phyloP scores from a whole-genome alignment of 192 early-diverging fungal genomes.

The Backusella morwellensis region DNA sequence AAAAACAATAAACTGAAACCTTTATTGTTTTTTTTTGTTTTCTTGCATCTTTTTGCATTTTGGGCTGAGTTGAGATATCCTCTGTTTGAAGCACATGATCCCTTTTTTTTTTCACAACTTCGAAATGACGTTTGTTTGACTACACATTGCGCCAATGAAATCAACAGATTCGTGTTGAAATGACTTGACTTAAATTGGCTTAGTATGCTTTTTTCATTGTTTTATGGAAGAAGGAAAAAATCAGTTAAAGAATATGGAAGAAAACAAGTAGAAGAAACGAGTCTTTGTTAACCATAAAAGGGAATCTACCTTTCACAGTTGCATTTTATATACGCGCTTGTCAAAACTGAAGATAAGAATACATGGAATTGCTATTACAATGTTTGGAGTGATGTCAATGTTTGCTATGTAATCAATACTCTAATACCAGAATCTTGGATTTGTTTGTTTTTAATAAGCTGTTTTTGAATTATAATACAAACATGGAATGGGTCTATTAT shows the following conservation, averaged over 20 bases:
- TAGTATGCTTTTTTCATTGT: neutral
- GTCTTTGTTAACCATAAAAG: neutral
- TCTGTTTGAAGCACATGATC: neutral
- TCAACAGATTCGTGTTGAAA: neutral
- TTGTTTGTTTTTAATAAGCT: no score
- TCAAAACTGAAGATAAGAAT: neutral
- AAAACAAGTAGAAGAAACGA: neutral
- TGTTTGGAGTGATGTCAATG: neutral
- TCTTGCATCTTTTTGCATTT: neutral
- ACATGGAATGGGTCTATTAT: no score
- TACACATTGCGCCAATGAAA: neutral
- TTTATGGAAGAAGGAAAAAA: no score
- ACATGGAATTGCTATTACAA: neutral
- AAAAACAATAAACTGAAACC: slow-evolving; percentile 1
- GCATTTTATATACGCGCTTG: neutral
- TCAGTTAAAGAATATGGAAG: neutral
- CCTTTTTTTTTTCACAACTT: neutral
- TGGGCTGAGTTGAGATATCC: neutral
- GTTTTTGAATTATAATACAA: no score
- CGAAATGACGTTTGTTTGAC: neutral
- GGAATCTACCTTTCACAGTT: neutral
- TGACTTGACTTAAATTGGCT: neutral
- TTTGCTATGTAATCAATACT: neutral
- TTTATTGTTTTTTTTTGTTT: no score
- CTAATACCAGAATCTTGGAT: no score